Evolutionary conservation across 1,284 basidiomycete species (phyloP).

Genomic region (Moesziomyces globuligerus): DNA sequence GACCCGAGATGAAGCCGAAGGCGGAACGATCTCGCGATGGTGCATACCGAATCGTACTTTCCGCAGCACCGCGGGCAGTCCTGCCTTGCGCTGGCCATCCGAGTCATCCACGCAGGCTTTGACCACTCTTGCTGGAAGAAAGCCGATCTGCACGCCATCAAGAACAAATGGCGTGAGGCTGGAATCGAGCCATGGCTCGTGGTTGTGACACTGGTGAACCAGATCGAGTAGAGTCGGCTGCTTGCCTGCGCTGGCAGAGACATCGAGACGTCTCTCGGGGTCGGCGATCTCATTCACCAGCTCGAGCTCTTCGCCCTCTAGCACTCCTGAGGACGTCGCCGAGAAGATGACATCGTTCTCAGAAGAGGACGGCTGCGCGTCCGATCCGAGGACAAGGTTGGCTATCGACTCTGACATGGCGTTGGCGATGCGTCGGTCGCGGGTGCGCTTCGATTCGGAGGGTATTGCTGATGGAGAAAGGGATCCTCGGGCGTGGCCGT

Average conservation of each 20-base stretch:
- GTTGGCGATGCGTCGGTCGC: constrained; percentile 25
- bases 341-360: constrained; percentile 43
- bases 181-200: constrained; percentile 59
- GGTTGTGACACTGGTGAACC: constrained; percentile 57
- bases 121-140: constrained; percentile 46
- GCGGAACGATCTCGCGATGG: constrained; percentile 33
- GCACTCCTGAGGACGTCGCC: constrained; percentile 22
- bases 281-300: constrained; percentile 27
- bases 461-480: constrained; percentile 24
- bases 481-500: neutral
- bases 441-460: constrained; percentile 32
- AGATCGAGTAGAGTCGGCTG: constrained; percentile 46
- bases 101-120: constrained; percentile 42
- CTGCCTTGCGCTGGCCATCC: constrained; percentile 8
- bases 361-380: constrained; percentile 2
- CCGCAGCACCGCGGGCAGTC: constrained; percentile 14
- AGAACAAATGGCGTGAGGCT: constrained; percentile 50
- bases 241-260: neutral
- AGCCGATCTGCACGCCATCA: constrained; percentile 60
- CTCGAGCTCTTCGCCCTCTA: constrained; percentile 25
- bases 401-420: constrained; percentile 37
- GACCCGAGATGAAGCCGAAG: constrained; percentile 10
- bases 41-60: constrained; percentile 34
- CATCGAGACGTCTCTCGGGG: constrained; percentile 14
- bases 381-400: constrained; percentile 36